Evolutionary conservation across 1,284 basidiomycete species (phyloP).

Genomic region (Puccinia novopanici): DNA sequence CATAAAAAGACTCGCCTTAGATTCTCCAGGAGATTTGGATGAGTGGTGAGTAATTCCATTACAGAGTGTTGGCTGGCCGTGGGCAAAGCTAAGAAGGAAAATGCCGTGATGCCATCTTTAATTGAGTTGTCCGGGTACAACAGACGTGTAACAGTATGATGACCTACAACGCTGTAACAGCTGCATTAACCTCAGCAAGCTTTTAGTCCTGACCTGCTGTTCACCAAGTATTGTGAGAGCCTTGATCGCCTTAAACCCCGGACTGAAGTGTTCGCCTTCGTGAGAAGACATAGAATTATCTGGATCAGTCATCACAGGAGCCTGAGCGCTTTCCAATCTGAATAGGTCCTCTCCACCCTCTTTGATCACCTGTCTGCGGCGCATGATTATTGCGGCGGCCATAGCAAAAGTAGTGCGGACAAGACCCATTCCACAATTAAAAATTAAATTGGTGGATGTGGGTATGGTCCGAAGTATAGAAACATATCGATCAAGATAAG

Average conservation of each 20-base stretch:
- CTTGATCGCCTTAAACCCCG: constrained; percentile 46
- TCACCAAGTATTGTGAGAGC: constrained; percentile 53
- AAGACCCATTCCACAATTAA: constrained; percentile 96
- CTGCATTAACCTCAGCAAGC: constrained; percentile 56
- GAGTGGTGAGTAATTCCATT: constrained; percentile 76
- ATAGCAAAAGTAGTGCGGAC: constrained; percentile 97
- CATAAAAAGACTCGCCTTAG: constrained; percentile 75
- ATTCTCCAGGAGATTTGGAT: constrained; percentile 77
- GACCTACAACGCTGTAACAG: constrained; percentile 56
- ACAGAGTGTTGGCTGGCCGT: constrained; percentile 65
- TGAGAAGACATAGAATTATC: not conserved
- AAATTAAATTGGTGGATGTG: constrained; percentile 77
- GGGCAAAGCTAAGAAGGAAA: constrained; percentile 15
- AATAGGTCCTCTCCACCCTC: constrained; percentile 77
- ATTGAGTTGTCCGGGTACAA: not conserved
- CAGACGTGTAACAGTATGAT: not conserved
- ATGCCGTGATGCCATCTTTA: not conserved
- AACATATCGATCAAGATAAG: constrained; percentile 91
- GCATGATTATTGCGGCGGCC: constrained; percentile 85
- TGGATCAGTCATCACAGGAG: constrained; percentile 56
- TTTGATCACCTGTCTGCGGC: constrained; percentile 80
- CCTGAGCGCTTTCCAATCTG: constrained; percentile 66
- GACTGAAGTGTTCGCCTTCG: not conserved
- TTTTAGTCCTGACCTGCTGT: constrained; percentile 53
- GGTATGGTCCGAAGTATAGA: constrained; percentile 79